Conservation (phyloP, 371 early-diverging fungal species). For the Zancudomyces culisetae region DNA sequence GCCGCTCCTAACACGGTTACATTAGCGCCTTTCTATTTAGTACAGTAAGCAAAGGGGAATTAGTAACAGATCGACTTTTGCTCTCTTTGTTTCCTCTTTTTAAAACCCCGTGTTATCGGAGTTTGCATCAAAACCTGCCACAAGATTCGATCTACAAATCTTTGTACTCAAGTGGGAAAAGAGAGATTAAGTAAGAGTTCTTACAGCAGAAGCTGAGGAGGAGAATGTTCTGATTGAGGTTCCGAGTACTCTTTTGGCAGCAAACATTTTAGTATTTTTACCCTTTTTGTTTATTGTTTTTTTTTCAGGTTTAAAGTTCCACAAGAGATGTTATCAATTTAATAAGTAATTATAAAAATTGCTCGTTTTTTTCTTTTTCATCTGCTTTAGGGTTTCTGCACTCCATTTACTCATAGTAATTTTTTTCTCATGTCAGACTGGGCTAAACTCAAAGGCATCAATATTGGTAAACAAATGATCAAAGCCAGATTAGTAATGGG, state of each 20-base stretch:
- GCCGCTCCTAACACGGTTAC: conserved; percentile 80
- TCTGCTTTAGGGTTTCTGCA: too few species aligned
- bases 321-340: too few species aligned
- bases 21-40: conserved; percentile 27
- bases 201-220: not conserved
- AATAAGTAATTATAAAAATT: too few species aligned
- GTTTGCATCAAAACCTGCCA: not conserved
- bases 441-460: too few species aligned
- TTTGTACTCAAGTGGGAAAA: not conserved
- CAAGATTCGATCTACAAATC: not conserved
- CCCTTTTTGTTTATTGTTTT: too few species aligned
- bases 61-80: not conserved
- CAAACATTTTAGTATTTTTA: not conserved
- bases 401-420: too few species aligned
- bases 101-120: not conserved
- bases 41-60: not conserved
- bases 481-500: too few species aligned
- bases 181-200: not conserved
- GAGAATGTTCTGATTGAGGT: not conserved
- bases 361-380: too few species aligned
- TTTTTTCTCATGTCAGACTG: too few species aligned
- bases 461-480: too few species aligned
- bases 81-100: not conserved
- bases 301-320: too few species aligned
- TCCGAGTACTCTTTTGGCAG: not conserved